Percentiles rank a stretch among this genome's conserved stretches.
Conservation (phyloP, 768 basidiomycete genomes). For the Leccinum uliginosum region DNA sequence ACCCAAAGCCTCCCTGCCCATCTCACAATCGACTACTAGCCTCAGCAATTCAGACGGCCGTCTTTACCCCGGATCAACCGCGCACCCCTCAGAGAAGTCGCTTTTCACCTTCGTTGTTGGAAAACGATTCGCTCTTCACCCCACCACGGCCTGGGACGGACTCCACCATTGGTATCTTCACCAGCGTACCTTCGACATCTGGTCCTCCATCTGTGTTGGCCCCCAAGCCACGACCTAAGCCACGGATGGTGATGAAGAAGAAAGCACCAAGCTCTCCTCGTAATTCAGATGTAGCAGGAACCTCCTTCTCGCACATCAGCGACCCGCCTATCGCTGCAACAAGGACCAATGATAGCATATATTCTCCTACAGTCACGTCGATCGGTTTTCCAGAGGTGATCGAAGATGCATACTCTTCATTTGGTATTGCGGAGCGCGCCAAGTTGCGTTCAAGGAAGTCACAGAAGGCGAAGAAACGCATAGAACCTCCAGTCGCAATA, state of each 20-base stretch:
- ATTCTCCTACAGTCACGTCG: slow-evolving; percentile 10
- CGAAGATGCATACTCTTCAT: slow-evolving; percentile 20
- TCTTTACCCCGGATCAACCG: slow-evolving; percentile 11
- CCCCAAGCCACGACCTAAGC: slow-evolving; percentile 29
- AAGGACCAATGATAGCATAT: slow-evolving; percentile 21
- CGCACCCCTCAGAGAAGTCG: slow-evolving; percentile 13
- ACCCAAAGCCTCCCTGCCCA: too few species aligned
- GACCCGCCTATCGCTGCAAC: slow-evolving; percentile 11
- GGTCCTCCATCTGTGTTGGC: not conserved
- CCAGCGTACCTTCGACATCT: slow-evolving; percentile 9
- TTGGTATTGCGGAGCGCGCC: slow-evolving; percentile 53
- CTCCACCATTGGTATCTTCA: slow-evolving; percentile 13
- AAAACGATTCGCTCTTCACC: slow-evolving; percentile 26
- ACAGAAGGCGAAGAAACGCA: slow-evolving; percentile 13
- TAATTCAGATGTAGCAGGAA: not conserved
- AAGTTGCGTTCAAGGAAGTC: slow-evolving; percentile 48
- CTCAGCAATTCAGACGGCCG: slow-evolving; percentile 19
- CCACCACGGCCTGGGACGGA: slow-evolving; percentile 9
- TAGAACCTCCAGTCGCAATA: slow-evolving; percentile 1
- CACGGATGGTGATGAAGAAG: slow-evolving; percentile 26
- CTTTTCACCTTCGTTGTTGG: slow-evolving; percentile 1
- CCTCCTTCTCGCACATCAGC: slow-evolving; percentile 22
- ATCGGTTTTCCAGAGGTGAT: slow-evolving; percentile 5
- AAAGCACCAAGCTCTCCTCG: slow-evolving; percentile 3
- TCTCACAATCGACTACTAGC: slow-evolving; percentile 1